Evolutionary conservation across 768 basidiomycete species (phyloP).

Genomic region (Suillus subaureus): DNA sequence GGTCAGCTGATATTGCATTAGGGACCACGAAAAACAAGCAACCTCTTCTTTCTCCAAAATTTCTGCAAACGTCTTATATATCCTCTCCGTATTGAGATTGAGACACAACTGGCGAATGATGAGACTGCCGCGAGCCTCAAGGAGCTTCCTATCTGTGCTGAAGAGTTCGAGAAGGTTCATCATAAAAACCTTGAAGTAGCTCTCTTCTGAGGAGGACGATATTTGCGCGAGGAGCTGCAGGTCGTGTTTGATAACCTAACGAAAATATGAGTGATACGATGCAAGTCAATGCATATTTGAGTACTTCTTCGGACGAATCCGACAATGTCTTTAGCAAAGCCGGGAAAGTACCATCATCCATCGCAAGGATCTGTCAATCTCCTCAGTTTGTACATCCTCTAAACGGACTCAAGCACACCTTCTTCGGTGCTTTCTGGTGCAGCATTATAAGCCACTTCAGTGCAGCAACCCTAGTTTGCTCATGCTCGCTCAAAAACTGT

Average conservation of each 20-base stretch:
- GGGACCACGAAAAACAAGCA: constrained; percentile 20
- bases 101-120: constrained; percentile 95
- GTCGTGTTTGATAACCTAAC: constrained; percentile 92
- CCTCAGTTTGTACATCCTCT: background rate
- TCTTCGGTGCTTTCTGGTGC: constrained; percentile 96
- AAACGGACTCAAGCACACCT: constrained; percentile 47
- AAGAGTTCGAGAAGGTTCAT: constrained; percentile 92
- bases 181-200: constrained; percentile 96
- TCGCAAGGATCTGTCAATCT: constrained; percentile 75
- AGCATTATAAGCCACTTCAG: constrained; percentile 98
- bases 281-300: constrained; percentile 12
- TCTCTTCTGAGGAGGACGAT: constrained; percentile 92
- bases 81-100: constrained; percentile 92
- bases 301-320: constrained; percentile 92
- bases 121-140: constrained; percentile 91
- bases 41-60: constrained; percentile 98
- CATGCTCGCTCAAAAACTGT: constrained; percentile 94
- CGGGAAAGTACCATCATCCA: constrained; percentile 97
- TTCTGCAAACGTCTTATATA: constrained; percentile 95
- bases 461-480: constrained; percentile 94
- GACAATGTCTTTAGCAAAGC: constrained; percentile 94
- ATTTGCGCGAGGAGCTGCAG: constrained; percentile 96
- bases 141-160: constrained; percentile 86
- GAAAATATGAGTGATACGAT: constrained; percentile 10
- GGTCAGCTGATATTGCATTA: constrained; percentile 2